phyloP scores from a whole-genome alignment of 805 yeast species.

The Candida ortonii region DNA sequence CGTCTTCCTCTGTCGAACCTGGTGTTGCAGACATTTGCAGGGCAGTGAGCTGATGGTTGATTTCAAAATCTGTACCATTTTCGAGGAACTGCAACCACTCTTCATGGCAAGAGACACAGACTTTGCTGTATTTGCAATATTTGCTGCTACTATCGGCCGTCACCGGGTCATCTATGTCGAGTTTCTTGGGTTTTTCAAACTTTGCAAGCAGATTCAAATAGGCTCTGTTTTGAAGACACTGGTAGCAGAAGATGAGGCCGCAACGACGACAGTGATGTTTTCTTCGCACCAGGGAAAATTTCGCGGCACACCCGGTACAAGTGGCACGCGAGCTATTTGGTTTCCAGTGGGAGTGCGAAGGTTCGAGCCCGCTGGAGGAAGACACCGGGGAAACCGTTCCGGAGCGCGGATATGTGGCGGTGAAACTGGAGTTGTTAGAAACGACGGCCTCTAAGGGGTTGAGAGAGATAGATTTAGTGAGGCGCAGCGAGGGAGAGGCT shows the following conservation, averaged over 20 bases:
- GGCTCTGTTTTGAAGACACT: conserved; percentile 30
- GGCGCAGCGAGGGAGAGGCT: no score
- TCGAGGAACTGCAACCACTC: conserved; percentile 27
- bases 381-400: conserved; percentile 3
- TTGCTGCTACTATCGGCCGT: conserved; percentile 4
- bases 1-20: conserved; percentile 3
- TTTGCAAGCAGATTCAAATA: conserved; percentile 34
- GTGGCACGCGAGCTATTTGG: conserved; percentile 38
- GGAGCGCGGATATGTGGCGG: conserved; percentile 1
- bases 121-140: conserved; percentile 29
- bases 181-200: conserved; percentile 29
- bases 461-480: no score
- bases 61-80: conserved; percentile 27
- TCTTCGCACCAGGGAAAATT: conserved; percentile 31
- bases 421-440: conserved; percentile 15
- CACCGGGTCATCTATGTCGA: conserved; percentile 4
- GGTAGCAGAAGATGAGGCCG: conserved; percentile 44
- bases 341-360: conserved; percentile 53
- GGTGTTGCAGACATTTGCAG: conserved; percentile 4
- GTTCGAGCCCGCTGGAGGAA: conserved; percentile 33
- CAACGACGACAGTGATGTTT: conserved; percentile 54
- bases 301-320: conserved; percentile 34
- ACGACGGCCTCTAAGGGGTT: conserved; percentile 14
- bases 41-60: conserved; percentile 9
- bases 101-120: conserved; percentile 27